Evolutionary conservation across 768 basidiomycete species (phyloP), one percentile per base, ranked within the genome.

Genomic region (Lactarius sp.): DNA sequence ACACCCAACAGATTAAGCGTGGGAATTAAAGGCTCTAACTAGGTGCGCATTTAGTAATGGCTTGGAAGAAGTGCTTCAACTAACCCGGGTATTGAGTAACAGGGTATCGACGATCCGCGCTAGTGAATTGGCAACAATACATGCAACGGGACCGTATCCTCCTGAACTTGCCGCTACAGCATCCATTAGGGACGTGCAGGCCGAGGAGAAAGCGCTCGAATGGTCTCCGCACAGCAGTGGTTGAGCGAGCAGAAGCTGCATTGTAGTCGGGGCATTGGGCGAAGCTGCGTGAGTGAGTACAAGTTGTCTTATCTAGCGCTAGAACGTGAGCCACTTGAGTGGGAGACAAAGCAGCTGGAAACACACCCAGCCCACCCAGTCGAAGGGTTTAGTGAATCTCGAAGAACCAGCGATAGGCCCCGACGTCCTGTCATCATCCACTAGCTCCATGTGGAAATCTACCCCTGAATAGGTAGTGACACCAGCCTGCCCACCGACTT

Each of bases 311-410:
- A 61, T 66, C 68, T 68, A 14, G 42, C 3, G 16, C 36, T 22
- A 33, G 44, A n/a, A 47, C 18, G 27, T 59, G 18, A 62, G 14
- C 22, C 31, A 3, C 27, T 2, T 13, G 22, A 50, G 34, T 14
- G 12, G 10, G 1, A n/a, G 2, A n/a, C 2, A 31, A 56, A 37
- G 16, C 14, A 41, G 37, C 20, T 14, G 13, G 12, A 20, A 33
- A 61, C 65, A 9, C n/a, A 68, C 68, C 58, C 65, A 60, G 16
- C 50, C 50, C 22, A 61, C 59, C 66, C 68, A 64, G 36, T 67
- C 62, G 31, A 65, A 60, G 14, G 59, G 37, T 44, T 20, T 51
- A 50, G 53, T 13, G 20, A 33, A 18, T 27, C 14, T 64, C 22
- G 47, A 64, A 5, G 50, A 39, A 33, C 22, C 34, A 37, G 50